Conservation (phyloP, 306 rosid species). For the Astragalus glycyphyllos region DNA sequence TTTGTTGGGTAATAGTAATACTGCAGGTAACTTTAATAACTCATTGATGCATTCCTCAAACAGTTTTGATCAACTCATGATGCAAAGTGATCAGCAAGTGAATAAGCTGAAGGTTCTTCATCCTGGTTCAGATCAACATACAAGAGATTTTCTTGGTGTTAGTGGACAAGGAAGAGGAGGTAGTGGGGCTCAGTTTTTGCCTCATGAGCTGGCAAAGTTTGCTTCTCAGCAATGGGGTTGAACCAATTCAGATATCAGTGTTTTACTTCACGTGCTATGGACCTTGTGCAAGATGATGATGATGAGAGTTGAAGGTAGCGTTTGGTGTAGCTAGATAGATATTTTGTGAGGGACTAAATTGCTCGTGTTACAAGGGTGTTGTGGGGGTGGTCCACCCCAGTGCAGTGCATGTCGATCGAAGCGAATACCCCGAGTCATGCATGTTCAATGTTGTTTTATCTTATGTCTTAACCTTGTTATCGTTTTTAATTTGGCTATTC, state of each 20-base stretch:
- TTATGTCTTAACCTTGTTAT: slow-evolving; percentile 45
- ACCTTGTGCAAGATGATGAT: too few species aligned
- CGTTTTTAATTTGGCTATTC: slow-evolving; percentile 41
- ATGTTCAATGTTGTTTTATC: slow-evolving; percentile 51
- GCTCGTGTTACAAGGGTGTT: too few species aligned
- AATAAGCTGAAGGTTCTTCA: slow-evolving; percentile 46
- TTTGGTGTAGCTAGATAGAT: neutral
- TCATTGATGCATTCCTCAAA: slow-evolving; percentile 53
- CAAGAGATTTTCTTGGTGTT: slow-evolving; percentile 88
- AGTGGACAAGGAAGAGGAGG: slow-evolving; percentile 56
- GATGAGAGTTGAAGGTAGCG: neutral
- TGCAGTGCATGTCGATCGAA: slow-evolving; percentile 52
- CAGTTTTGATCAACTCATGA: slow-evolving; percentile 51
- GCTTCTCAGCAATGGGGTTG: slow-evolving; percentile 68
- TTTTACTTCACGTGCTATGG: too few species aligned
- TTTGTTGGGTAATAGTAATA: slow-evolving; percentile 14
- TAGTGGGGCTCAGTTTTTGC: slow-evolving; percentile 49
- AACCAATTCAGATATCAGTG: slow-evolving; percentile 56
- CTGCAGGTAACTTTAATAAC: neutral
- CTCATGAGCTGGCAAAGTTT: slow-evolving; percentile 72
- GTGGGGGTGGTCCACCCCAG: slow-evolving; percentile 16
- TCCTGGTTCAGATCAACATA: slow-evolving; percentile 43
- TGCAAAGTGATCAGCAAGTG: slow-evolving; percentile 34
- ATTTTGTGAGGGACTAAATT: too few species aligned
- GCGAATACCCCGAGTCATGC: slow-evolving; percentile 49